Conservation (phyloP, 495 filamentous ascomycete genomes). For the Parmelia sp. region DNA sequence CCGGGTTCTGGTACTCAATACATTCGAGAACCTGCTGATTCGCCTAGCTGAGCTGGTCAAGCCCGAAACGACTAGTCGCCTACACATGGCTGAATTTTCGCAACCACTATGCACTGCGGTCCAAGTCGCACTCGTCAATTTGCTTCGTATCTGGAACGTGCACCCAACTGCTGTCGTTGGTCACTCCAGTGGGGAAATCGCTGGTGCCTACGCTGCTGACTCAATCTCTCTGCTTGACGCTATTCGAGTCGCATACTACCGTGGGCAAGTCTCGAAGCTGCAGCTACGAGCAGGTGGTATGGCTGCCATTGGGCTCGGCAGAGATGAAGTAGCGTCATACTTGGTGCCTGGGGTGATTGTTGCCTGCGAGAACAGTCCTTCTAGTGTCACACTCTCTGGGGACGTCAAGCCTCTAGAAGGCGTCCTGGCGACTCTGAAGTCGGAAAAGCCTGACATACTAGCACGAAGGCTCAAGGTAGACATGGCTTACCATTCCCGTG, state of each 20-base stretch:
- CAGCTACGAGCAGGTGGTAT: constrained; percentile 8
- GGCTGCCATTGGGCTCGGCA: constrained; percentile 13
- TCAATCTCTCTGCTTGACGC: constrained; percentile 38
- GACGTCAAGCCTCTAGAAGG: constrained; percentile 1
- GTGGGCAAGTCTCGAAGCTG: constrained; percentile 25
- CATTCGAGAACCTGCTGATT: background rate
- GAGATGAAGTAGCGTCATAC: background rate
- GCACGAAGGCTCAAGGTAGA: constrained; percentile 4
- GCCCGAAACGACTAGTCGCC: background rate
- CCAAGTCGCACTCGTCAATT: constrained; percentile 45
- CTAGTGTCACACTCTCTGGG: constrained; percentile 6
- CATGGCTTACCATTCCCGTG: constrained; percentile 11
- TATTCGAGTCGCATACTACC: constrained; percentile 36
- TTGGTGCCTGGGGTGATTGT: constrained; percentile 1
- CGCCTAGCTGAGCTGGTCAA: constrained; percentile 8
- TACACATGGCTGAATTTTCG: constrained; percentile 25
- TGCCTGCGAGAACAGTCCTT: constrained; percentile 7
- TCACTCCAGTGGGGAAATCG: constrained; percentile 61
- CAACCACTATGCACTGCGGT: constrained; percentile 45
- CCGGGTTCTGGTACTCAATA: too few relatives aligned
- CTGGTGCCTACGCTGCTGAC: constrained; percentile 53
- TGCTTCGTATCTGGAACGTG: constrained; percentile 40
- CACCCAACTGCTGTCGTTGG: constrained; percentile 45
- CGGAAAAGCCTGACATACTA: constrained; percentile 11
- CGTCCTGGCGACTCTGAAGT: background rate